Evolutionary conservation across 2,329 filamentous ascomycete species (phyloP).

Genomic region (Diaporthe helianthi): DNA sequence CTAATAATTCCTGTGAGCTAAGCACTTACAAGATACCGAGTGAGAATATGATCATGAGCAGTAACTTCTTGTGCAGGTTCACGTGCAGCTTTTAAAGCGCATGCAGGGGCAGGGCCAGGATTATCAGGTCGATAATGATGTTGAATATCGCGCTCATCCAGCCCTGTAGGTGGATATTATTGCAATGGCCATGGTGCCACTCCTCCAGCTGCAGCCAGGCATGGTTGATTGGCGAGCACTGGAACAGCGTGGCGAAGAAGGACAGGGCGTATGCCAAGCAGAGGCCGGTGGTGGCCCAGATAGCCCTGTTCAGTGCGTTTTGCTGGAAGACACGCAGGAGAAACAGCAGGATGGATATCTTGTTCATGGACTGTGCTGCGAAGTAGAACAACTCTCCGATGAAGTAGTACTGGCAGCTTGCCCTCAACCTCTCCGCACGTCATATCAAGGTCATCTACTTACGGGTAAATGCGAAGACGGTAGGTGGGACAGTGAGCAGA

Average conservation of each 20-base stretch:
- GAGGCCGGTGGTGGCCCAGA: background rate
- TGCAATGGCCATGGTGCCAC: slow-evolving; percentile 12
- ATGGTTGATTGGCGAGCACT: slow-evolving; percentile 15
- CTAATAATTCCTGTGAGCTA: background rate
- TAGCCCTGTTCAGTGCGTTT: background rate
- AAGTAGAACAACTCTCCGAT: slow-evolving; percentile 12
- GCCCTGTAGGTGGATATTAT: slow-evolving; percentile 14
- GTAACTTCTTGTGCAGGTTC: slow-evolving; percentile 8
- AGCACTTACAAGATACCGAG: slow-evolving; percentile 7
- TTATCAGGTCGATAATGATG: slow-evolving; percentile 44
- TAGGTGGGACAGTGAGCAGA: background rate
- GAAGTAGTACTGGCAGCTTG: slow-evolving; percentile 1
- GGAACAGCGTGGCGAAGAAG: background rate
- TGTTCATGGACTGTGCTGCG: slow-evolving; percentile 6
- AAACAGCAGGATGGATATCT: slow-evolving; percentile 7
- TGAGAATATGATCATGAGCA: slow-evolving; percentile 10
- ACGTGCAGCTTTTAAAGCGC: slow-evolving; percentile 20
- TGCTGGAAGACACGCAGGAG: slow-evolving; percentile 15
- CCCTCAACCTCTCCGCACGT: background rate
- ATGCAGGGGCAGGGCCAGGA: slow-evolving; percentile 44
- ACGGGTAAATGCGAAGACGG: slow-evolving; percentile 5
- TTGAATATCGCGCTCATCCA: slow-evolving; percentile 40
- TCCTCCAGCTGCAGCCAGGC: slow-evolving; percentile 12
- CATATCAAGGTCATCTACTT: background rate
- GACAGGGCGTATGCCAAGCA: background rate